phyloP scores from a whole-genome alignment of 331 rosid genomes.

The Spiraea crenata region DNA sequence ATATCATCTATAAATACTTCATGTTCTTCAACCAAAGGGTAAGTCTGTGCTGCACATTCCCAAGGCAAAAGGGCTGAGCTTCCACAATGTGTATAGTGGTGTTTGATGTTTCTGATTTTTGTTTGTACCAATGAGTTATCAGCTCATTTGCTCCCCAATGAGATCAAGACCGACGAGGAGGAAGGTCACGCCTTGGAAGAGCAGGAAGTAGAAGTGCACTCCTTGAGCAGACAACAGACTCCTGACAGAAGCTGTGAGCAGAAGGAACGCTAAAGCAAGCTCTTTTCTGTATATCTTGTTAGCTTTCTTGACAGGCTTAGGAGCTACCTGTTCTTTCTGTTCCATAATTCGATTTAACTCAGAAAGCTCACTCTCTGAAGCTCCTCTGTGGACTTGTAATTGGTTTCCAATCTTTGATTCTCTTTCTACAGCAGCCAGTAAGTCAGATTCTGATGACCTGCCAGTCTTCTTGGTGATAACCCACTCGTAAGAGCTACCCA shows the following conservation, averaged over 20 bases:
- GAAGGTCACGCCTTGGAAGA: constrained; percentile 92
- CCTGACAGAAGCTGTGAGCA: constrained; percentile 81
- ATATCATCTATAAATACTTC: constrained; percentile 18
- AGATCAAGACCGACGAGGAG: constrained; percentile 96
- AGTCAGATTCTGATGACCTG: constrained; percentile 76
- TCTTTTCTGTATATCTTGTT: constrained; percentile 82
- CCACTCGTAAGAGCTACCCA: constrained; percentile 98
- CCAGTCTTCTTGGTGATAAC: constrained; percentile 90
- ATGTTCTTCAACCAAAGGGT: constrained; percentile 10
- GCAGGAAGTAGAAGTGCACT: constrained; percentile 91
- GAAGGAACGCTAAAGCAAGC: constrained; percentile 80
- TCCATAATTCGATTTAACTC: constrained; percentile 53
- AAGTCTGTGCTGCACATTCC: constrained; percentile 30
- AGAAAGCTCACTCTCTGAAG: constrained; percentile 70
- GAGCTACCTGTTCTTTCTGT: constrained; percentile 36
- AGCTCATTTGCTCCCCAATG: constrained; percentile 92
- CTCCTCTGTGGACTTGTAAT: constrained; percentile 55
- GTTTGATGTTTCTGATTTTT: constrained; percentile 23
- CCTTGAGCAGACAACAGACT: constrained; percentile 92
- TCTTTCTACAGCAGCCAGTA: constrained; percentile 69
- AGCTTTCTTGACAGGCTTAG: constrained; percentile 50
- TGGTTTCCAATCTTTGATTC: constrained; percentile 55
- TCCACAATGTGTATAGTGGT: constrained; percentile 9
- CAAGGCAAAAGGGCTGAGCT: neutral
- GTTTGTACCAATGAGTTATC: constrained; percentile 21